Conservation (phyloP, 225 moss, liverwort and hornwort genomes). For the Bryum argenteum region DNA sequence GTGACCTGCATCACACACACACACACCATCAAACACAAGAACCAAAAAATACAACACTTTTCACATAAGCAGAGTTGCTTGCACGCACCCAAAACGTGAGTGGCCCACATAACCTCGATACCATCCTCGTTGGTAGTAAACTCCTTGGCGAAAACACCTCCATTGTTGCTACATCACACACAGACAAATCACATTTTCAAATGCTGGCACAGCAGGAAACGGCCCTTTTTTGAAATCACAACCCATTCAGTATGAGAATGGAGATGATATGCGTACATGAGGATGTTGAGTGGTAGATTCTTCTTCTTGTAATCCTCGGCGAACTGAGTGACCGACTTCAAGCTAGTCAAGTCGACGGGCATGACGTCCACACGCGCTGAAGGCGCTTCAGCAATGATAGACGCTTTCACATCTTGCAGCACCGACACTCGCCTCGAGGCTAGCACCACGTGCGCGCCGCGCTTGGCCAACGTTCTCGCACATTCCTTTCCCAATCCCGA, state of each 20-base stretch:
- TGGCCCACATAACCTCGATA: conserved; percentile 52
- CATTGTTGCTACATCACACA: conserved; percentile 41
- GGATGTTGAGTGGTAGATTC: conserved; percentile 44
- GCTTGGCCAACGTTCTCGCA: conserved; percentile 43
- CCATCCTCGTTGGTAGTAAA: conserved; percentile 38
- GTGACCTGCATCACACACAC: conserved; percentile 35
- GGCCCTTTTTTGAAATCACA: no score
- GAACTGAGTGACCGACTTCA: conserved; percentile 42
- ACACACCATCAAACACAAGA: neutral
- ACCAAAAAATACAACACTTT: no score
- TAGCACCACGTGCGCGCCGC: conserved; percentile 44
- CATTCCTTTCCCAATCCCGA: conserved; percentile 51
- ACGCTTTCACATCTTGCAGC: conserved; percentile 33
- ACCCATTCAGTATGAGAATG: no score
- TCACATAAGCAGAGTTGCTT: neutral
- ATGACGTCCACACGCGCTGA: conserved; percentile 48
- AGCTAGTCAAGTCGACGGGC: conserved; percentile 39
- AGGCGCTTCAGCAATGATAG: conserved; percentile 39
- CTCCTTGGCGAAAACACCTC: conserved; percentile 41
- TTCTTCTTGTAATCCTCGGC: conserved; percentile 46
- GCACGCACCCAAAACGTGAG: conserved; percentile 46
- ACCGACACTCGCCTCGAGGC: conserved; percentile 33
- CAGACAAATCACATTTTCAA: neutral
- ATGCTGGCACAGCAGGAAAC: neutral
- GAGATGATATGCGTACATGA: conserved; percentile 30